Evolutionary conservation across 257 asterid genomes (phyloP).

Genomic region (Capsicum rhomboideum): DNA sequence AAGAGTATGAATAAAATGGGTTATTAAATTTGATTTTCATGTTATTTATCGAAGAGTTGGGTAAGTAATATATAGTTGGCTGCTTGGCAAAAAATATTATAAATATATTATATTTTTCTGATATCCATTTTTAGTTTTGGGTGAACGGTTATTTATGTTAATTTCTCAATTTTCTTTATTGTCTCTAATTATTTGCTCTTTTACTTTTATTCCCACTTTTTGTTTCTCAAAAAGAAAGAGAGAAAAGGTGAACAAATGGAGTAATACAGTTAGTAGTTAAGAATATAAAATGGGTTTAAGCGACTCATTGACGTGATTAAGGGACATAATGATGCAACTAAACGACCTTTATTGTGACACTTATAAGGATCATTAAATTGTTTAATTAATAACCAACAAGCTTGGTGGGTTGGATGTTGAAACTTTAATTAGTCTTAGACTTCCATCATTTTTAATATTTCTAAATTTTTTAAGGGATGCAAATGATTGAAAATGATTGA

Average conservation of each 20-base stretch:
- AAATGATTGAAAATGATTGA: slow-evolving; percentile 6
- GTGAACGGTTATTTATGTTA: no score
- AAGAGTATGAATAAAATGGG: no score
- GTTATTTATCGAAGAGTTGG: no score
- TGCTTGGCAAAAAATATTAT: no score
- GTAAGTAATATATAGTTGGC: no score
- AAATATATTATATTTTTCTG: no score
- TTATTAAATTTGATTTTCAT: no score
- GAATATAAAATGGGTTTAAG: background rate
- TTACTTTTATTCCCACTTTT: background rate
- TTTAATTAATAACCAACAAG: background rate
- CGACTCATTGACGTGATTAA: background rate
- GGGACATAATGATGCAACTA: background rate
- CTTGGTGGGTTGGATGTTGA: background rate
- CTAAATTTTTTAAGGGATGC: background rate
- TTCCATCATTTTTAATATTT: background rate
- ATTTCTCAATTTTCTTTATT: background rate
- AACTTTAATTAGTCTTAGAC: background rate
- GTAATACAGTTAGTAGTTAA: background rate
- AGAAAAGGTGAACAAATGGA: no score
- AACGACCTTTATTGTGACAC: background rate
- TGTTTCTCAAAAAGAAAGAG: background rate
- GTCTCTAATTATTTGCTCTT: background rate
- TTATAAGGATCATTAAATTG: background rate
- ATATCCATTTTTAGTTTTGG: no score